Percentiles rank a stretch among this genome's conserved stretches.
These are phyloP conservation scores for Corylus americana DNA, from an alignment of 306 rosid genomes.

Conservation along the genomic window DNA sequence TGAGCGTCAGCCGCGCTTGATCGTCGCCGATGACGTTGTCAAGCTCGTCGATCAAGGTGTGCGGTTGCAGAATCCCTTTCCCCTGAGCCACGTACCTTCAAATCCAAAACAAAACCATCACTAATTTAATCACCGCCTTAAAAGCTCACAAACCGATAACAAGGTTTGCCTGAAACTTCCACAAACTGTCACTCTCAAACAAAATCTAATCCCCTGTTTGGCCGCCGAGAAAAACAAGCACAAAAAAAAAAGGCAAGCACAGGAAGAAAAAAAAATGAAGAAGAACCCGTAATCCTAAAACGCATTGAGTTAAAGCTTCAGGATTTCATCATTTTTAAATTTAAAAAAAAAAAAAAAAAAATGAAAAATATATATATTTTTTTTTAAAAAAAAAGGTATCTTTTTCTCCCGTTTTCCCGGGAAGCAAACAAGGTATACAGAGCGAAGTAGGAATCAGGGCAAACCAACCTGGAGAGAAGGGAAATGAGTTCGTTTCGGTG, in stretches of 20 bases:
- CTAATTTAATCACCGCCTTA: neutral
- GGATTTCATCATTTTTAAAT: neutral
- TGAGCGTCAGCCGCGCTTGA: slow-evolving; percentile 35
- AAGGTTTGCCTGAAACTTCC: neutral
- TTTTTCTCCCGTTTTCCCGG: neutral
- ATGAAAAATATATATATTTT: neutral
- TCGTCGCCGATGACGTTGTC: slow-evolving; percentile 48
- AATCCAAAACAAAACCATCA: slow-evolving; percentile 3
- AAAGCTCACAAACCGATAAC: neutral
- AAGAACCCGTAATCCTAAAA: neutral
- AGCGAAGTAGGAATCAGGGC: neutral
- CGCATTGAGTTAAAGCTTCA: neutral
- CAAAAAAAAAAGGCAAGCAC: neutral
- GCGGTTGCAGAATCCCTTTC: slow-evolving; percentile 90
- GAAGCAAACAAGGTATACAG: slow-evolving; percentile 1
- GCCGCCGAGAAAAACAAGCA: neutral
- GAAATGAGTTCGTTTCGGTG: slow-evolving; percentile 86
- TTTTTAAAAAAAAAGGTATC: no score
- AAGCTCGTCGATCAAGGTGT: slow-evolving; percentile 73
- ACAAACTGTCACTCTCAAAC: neutral
- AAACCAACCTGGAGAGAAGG: slow-evolving; percentile 78
- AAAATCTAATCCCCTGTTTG: neutral
- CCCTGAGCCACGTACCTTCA: slow-evolving; percentile 83
- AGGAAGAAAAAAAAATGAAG: neutral
- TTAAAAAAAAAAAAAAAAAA: neutral